Percentiles rank a stretch among this genome's conserved stretches.
Evolutionary conservation across 2,329 filamentous ascomycete genomes (phyloP).

Genomic region (Colletotrichum cereale): DNA sequence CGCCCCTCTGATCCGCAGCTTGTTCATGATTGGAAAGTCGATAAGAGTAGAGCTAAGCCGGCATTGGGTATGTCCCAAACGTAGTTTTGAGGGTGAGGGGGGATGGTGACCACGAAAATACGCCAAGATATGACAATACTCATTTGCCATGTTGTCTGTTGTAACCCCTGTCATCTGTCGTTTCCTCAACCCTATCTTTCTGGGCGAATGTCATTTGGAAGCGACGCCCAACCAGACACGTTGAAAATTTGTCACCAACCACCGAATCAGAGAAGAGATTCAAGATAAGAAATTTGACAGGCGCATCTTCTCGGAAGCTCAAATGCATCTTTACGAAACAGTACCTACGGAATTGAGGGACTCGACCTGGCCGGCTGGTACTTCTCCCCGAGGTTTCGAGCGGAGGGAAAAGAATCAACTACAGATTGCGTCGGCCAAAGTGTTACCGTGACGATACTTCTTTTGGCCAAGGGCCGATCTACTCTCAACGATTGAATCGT

Average conservation of each 20-base stretch:
- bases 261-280: too few species aligned
- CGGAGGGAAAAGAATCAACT: background rate
- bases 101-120: background rate
- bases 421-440: too few species aligned
- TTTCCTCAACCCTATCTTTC: background rate
- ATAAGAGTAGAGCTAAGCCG: background rate
- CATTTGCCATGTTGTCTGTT: too few species aligned
- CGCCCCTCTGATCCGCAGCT: constrained; percentile 45
- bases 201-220: too few species aligned
- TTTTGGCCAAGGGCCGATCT: background rate
- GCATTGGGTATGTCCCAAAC: background rate
- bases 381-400: background rate
- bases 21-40: background rate
- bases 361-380: too few species aligned
- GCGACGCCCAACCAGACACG: background rate
- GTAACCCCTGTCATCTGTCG: too few species aligned
- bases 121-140: background rate
- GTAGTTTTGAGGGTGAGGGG: too few species aligned
- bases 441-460: background rate
- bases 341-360: too few species aligned
- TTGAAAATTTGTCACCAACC: too few species aligned
- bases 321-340: background rate
- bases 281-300: too few species aligned
- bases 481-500: background rate
- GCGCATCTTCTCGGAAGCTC: too few species aligned